A percentile compares a stretch with the other conserved stretches of the same genome.
These are phyloP conservation scores for Cercospora sesami DNA, from an alignment of 2,329 filamentous ascomycete genomes.

Conservation along the genomic window DNA sequence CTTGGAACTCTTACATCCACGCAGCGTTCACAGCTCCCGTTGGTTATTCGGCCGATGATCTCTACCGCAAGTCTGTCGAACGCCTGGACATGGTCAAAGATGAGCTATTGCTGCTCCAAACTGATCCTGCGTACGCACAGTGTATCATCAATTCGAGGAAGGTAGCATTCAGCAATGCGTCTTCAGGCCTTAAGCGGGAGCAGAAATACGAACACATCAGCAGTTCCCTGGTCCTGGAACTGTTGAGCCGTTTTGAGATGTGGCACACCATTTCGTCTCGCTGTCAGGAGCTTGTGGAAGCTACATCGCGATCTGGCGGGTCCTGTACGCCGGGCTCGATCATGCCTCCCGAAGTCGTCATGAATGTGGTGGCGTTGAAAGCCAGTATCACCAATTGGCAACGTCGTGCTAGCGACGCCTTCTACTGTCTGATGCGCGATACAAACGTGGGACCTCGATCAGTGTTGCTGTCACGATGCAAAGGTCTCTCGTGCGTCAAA, in stretches of 20 bases:
- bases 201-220: not conserved
- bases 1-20: slow-evolving; percentile 8
- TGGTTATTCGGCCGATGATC: not conserved
- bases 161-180: not conserved
- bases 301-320: not conserved
- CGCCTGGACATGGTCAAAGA: slow-evolving; percentile 8
- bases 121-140: slow-evolving; percentile 10
- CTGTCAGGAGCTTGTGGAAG: not conserved
- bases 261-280: slow-evolving; percentile 9
- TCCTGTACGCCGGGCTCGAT: not conserved
- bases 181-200: not conserved
- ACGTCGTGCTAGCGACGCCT: not conserved
- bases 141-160: not conserved
- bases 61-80: not conserved
- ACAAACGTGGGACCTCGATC: not conserved
- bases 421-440: not conserved
- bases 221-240: not conserved
- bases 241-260: not conserved
- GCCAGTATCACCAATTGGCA: not conserved
- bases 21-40: not conserved
- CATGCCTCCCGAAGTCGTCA: not conserved
- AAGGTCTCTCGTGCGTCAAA: too few relatives aligned
- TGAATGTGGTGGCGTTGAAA: not conserved
- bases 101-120: slow-evolving; percentile 10
- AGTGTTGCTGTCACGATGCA: not conserved